phyloP scores from a whole-genome alignment of 148 eudicot species.

The Euryodendron excelsum region DNA sequence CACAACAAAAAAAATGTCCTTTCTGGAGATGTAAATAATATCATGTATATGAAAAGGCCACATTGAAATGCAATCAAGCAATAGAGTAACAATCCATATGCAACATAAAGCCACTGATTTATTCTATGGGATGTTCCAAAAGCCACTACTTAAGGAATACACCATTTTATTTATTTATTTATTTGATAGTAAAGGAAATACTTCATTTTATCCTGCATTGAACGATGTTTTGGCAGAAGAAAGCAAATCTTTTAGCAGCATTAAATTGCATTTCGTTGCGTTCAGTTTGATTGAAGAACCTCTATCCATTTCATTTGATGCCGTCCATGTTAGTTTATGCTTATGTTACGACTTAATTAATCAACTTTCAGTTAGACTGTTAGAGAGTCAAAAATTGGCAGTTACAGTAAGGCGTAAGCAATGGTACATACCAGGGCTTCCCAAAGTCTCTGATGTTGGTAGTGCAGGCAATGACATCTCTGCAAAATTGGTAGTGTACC shows the following conservation, averaged over 20 bases:
- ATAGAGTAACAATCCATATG: neutral
- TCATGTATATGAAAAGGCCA: neutral
- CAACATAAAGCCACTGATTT: neutral
- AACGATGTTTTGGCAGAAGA: neutral
- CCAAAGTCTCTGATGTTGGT: conserved; percentile 61
- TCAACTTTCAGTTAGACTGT: neutral
- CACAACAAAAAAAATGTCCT: neutral
- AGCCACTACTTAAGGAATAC: conserved; percentile 4
- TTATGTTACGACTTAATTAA: neutral
- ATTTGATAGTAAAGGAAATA: no score
- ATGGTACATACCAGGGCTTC: conserved; percentile 48
- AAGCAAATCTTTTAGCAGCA: neutral
- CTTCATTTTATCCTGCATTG: neutral
- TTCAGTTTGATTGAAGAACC: neutral
- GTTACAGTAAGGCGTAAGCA: neutral
- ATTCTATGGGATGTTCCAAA: neutral
- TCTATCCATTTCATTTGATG: neutral
- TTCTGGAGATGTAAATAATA: neutral
- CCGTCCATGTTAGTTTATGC: neutral
- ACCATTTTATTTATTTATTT: no score
- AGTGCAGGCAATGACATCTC: conserved; percentile 97
- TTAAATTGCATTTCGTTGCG: neutral
- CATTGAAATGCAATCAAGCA: neutral
- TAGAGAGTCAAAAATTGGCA: neutral
- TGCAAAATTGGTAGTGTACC: conserved; percentile 33